Evolutionary conservation across 2,329 filamentous ascomycete genomes (phyloP), one percentile per base, ranked within the genome.

Genomic region (Aspergillus brasiliensis): DNA sequence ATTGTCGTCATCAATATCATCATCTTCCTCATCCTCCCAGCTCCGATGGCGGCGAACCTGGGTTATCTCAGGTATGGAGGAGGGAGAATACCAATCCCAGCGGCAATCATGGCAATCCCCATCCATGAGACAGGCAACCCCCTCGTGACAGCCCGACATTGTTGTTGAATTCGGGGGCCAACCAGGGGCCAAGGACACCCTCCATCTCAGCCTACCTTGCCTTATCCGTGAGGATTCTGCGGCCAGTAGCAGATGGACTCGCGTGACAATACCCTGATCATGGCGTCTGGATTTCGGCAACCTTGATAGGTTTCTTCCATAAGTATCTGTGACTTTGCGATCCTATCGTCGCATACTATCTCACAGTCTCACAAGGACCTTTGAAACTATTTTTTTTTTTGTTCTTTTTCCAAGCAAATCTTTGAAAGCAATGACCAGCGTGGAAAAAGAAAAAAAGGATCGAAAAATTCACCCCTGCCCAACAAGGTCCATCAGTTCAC

Each of bases 61-160:
- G 27, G 13, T 27, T 15, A n/a, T 46, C 21, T 47, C 44, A 25
- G 21, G 23, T 28, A 28, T 48, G 25, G 3, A 31, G 3, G 25
- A 3, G n/a, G 10, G 19, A 3, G 8, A 13, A n/a, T 28, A 28
- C 44, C 23, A n/a, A 17, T 48, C 44, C 44, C 44, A 48, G 21
- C 51, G 51, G 31, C 51, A 53, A 42, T 44, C 40, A 25, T 44
- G 21, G 13, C 17, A 21, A 40, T 31, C 27, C 27, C 53, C 44
- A 46, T 57, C 61, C 61, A 62, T 59, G 61, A 58, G 60, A 62
- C 60, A 55, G 51, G 49, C 49, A 60, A 54, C 46, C 52, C 31
- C 53, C 60, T 46, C 61, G 59, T 62, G 61, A 62, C 61, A 60
- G 48, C 47, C 28, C 51, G 42, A 40, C 51, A 54, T 54, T 54